Evolutionary conservation across 257 asterid species (phyloP), one percentile per base, ranked within the genome.

Genomic region (Solanum medicagineum): DNA sequence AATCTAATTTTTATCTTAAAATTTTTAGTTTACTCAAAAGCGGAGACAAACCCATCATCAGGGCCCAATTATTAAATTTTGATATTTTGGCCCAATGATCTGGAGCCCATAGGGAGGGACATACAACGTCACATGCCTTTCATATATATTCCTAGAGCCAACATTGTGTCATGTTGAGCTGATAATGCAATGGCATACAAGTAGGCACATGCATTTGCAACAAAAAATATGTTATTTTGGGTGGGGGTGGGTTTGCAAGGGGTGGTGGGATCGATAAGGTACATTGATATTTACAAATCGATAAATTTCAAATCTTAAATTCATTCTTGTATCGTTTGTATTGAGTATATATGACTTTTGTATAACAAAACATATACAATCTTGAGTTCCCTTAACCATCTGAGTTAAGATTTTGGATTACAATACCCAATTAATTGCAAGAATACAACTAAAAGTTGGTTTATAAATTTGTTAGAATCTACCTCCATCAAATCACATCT

Each of bases 81-180:
- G 71, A 70, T 71, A 45, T 69, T 79, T 32, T 65, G 11, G 60
- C 47, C 83, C 83, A 53, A 65, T 82, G 81, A 73, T 14, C 73
- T 84, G 88, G 91, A 83, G 87, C 80, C 91, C 91, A 89, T 81
- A 83, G 83, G 86, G 92, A 77, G 83, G 87, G 92, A 71, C 93
- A 89, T 84, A 86, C 49, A 89, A 87, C 85, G 81, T 89, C 92
- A 87, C 86, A 87, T 85, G 92, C 87, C 92, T 29, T 70, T 59
- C 81, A 84, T 79, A n/a, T 57, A 85, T 80, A 85, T 87, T 63
- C 69, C 59, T 81, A 74, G 85, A 80, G 90, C 95, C 88, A 32
- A 84, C 93, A 90, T 90, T 88, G 91, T 92, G 94, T 83, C 83
- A 90, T 92, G 95, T 91, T 90, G 81, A n/a, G 44, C 87, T 83